These are phyloP conservation scores for Mycena galericulata DNA, from an alignment of 768 basidiomycete species.

Conservation along the genomic window DNA sequence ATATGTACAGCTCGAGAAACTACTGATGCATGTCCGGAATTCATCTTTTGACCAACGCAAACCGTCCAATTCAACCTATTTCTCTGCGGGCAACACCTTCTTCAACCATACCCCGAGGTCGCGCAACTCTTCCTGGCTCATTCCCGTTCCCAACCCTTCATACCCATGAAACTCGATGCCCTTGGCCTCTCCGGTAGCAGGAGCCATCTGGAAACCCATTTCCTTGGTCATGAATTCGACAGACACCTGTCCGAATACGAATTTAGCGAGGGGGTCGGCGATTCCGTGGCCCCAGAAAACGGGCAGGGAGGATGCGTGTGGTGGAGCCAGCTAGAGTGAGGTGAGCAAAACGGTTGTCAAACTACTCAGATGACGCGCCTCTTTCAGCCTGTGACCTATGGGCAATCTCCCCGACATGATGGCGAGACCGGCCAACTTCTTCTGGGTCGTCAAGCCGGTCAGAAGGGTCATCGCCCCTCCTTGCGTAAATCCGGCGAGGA, in stretches of 20 bases:
- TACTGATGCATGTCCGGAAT: too few species aligned
- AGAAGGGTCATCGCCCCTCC: conserved; percentile 58
- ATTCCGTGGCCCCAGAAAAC: conserved; percentile 37
- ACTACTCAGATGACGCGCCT: neutral
- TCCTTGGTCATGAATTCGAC: conserved; percentile 10
- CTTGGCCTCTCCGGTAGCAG: conserved; percentile 10
- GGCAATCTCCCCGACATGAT: conserved; percentile 58
- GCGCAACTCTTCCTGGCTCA: conserved; percentile 11
- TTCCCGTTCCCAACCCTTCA: conserved; percentile 16
- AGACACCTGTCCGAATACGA: neutral
- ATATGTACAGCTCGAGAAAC: too few species aligned
- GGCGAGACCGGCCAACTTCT: conserved; percentile 54
- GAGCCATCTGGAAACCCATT: conserved; percentile 2
- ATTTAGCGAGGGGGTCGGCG: conserved; percentile 18
- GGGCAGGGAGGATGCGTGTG: conserved; percentile 28
- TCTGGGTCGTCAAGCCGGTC: conserved; percentile 50
- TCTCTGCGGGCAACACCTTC: conserved; percentile 24
- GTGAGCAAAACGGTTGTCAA: neutral
- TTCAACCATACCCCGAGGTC: conserved; percentile 35
- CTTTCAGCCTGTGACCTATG: conserved; percentile 51
- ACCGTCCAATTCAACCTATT: neutral
- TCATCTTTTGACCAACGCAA: neutral
- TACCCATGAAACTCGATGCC: conserved; percentile 17
- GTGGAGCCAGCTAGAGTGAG: conserved; percentile 5
- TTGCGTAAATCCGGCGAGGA: conserved; percentile 63